These are phyloP conservation scores for Rhodofomes roseus DNA, from an alignment of 1,284 basidiomycete genomes.

Conservation along the genomic window DNA sequence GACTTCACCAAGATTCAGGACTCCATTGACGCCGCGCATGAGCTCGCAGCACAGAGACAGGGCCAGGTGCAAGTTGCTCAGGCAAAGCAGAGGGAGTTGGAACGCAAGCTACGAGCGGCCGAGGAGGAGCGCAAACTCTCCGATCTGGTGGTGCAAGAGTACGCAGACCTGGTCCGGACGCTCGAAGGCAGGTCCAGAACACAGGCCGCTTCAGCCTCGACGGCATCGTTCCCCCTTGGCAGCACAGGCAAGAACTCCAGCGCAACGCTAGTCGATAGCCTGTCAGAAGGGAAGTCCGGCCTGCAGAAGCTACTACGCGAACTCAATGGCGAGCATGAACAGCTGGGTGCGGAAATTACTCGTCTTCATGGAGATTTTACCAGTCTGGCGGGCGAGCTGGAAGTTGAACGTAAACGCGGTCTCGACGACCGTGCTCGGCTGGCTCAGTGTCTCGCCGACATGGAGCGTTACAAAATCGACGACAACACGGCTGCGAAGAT, in stretches of 20 bases:
- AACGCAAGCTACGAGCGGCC: conserved; percentile 37
- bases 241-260: conserved; percentile 17
- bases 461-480: conserved; percentile 64
- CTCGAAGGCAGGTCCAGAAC: conserved; percentile 44
- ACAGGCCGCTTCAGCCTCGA: conserved; percentile 10
- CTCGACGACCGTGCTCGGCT: conserved; percentile 43
- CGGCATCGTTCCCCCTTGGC: conserved; percentile 14
- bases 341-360: conserved; percentile 43
- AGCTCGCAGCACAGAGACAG: conserved; percentile 45
- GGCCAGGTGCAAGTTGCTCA: conserved; percentile 49
- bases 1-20: conserved; percentile 41
- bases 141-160: conserved; percentile 63
- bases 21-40: conserved; percentile 48
- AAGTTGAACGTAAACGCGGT: conserved; percentile 42
- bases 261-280: conserved; percentile 33
- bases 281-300: conserved; percentile 45
- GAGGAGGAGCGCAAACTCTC: conserved; percentile 59
- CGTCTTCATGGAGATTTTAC: conserved; percentile 44
- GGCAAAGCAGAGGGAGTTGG: conserved; percentile 42
- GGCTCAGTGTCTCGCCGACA: conserved; percentile 44
- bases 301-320: conserved; percentile 49
- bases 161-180: conserved; percentile 63
- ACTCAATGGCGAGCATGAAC: conserved; percentile 45
- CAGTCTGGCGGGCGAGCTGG: conserved; percentile 36
- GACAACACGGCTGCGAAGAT: conserved; percentile 79